Evolutionary conservation across 179 eudicot genomes (phyloP).

Genomic region (Beta corolliflora): DNA sequence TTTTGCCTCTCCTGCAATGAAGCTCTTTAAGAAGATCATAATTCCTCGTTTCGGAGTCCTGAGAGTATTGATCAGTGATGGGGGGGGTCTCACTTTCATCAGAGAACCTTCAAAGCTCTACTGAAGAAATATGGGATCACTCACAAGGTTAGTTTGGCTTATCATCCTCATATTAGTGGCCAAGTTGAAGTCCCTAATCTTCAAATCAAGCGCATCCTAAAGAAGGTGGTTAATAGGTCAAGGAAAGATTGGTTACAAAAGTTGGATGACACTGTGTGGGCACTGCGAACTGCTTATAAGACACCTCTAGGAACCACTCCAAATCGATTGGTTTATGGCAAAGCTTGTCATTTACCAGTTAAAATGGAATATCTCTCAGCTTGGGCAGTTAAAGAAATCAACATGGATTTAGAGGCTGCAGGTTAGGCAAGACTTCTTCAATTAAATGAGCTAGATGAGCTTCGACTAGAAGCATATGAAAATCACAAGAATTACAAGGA

Average conservation of each 20-base stretch:
- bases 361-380: neutral
- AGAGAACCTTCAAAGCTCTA: neutral
- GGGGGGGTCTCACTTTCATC: conserved; percentile 1
- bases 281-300: neutral
- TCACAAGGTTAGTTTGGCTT: neutral
- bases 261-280: conserved; percentile 5
- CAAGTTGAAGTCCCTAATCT: neutral
- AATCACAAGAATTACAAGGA: no score
- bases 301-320: neutral
- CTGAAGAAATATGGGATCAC: neutral
- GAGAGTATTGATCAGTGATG: no score
- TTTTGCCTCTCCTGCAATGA: no score
- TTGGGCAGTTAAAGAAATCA: conserved; percentile 2
- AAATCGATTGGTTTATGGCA: neutral
- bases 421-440: neutral
- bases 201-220: neutral
- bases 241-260: conserved; percentile 8
- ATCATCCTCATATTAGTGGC: conserved; percentile 12
- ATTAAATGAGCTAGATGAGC: neutral
- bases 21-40: no score
- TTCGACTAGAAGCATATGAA: no score
- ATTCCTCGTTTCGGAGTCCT: no score
- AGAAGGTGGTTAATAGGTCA: neutral
- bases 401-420: neutral
- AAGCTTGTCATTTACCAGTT: conserved; percentile 4